Evolutionary conservation across 352 stramenopile species (phyloP).

Genomic region (Phytophthora nicotianae): DNA sequence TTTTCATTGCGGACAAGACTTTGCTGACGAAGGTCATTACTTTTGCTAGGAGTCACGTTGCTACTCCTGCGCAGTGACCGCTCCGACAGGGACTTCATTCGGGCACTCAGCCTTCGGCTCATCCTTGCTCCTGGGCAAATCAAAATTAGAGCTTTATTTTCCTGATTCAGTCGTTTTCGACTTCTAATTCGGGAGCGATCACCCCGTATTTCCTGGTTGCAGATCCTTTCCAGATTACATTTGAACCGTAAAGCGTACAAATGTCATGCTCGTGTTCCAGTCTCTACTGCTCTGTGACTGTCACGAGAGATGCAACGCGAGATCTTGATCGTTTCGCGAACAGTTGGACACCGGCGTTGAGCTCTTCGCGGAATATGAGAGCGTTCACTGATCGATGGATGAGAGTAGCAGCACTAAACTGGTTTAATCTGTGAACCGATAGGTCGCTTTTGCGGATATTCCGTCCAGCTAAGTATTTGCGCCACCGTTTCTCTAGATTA

Average conservation of each 20-base stretch:
- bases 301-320: constrained; percentile 2
- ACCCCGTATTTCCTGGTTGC: no score
- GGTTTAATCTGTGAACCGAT: constrained; percentile 55
- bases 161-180: constrained; percentile 3
- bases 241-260: no score
- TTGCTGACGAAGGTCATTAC: constrained; percentile 18
- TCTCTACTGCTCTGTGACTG: constrained; percentile 2
- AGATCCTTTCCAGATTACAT: no score
- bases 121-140: background rate
- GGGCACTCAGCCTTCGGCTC: background rate
- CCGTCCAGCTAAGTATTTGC: constrained; percentile 50
- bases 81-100: constrained; percentile 11
- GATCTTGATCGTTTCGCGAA: constrained; percentile 29
- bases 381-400: constrained; percentile 58
- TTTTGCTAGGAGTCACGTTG: constrained; percentile 8
- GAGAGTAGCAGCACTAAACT: constrained; percentile 52
- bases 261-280: background rate
- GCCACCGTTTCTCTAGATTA: constrained; percentile 67
- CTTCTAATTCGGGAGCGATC: constrained; percentile 7
- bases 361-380: constrained; percentile 54
- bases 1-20: background rate
- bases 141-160: no score
- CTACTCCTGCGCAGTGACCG: constrained; percentile 10
- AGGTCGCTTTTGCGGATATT: constrained; percentile 65
- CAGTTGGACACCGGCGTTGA: constrained; percentile 50